These are phyloP conservation scores for Paecilomyces sp. DNA, from an alignment of 2,329 filamentous ascomycete genomes.

Conservation along the genomic window DNA sequence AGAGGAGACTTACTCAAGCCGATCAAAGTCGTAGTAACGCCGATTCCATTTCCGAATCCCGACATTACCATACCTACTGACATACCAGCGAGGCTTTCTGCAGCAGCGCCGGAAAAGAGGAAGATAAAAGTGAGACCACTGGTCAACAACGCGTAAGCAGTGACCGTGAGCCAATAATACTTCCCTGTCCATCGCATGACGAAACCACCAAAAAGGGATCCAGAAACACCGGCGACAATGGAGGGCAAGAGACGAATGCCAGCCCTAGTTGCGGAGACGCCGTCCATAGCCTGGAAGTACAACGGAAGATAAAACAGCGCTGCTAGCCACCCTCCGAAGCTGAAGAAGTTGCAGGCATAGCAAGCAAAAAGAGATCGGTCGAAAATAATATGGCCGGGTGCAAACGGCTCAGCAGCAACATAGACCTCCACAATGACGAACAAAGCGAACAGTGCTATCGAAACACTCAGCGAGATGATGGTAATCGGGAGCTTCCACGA, in stretches of 20 bases:
- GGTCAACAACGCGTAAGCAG: conserved; percentile 47
- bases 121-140: conserved; percentile 51
- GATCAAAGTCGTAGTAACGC: conserved; percentile 65
- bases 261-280: conserved; percentile 55
- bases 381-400: conserved; percentile 66
- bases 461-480: conserved; percentile 49
- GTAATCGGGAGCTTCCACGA: conserved; percentile 58
- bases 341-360: conserved; percentile 67
- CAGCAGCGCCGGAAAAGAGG: conserved; percentile 49
- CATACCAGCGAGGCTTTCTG: conserved; percentile 45
- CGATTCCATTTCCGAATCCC: conserved; percentile 50
- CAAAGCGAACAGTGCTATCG: conserved; percentile 53
- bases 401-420: conserved; percentile 64
- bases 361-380: conserved; percentile 58
- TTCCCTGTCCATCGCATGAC: conserved; percentile 63
- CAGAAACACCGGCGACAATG: conserved; percentile 55
- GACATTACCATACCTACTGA: conserved; percentile 51
- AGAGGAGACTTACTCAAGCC: conserved; percentile 47
- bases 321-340: conserved; percentile 53
- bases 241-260: conserved; percentile 61
- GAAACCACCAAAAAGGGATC: conserved; percentile 58
- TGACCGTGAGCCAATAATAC: conserved; percentile 63
- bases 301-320: conserved; percentile 67
- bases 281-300: conserved; percentile 67
- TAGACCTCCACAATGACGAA: conserved; percentile 64